phyloP scores from a whole-genome alignment of 2,329 filamentous ascomycete genomes.

The Ophiostoma australiae region DNA sequence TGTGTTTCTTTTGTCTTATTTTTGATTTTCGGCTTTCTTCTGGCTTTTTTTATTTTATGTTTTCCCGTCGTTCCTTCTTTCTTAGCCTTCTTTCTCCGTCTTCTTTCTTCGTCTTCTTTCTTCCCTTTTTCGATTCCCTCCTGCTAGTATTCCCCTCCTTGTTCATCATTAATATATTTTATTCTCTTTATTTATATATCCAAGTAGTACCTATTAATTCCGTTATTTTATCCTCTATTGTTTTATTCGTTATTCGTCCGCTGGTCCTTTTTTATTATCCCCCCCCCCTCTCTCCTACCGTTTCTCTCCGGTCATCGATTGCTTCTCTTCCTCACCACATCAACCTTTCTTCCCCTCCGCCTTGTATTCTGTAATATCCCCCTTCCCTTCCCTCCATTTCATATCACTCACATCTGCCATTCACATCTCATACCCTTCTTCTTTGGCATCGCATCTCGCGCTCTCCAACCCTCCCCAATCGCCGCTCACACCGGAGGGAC shows the following conservation, averaged over 20 bases:
- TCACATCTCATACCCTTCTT: not conserved
- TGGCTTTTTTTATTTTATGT: constrained; percentile 2
- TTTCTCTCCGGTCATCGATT: constrained; percentile 13
- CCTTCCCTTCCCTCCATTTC: not conserved
- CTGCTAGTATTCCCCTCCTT: constrained; percentile 20
- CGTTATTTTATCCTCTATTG: constrained; percentile 14
- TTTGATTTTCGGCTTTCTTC: too few species aligned
- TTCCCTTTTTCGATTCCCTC: constrained; percentile 13
- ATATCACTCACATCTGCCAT: too few species aligned
- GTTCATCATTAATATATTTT: not conserved
- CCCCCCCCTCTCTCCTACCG: constrained; percentile 15
- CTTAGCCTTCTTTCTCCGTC: not conserved
- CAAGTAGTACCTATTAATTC: not conserved
- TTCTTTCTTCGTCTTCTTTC: constrained; percentile 12
- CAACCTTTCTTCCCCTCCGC: constrained; percentile 6
- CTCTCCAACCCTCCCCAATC: not conserved
- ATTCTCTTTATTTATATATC: not conserved
- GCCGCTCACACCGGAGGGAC: not conserved
- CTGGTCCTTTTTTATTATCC: constrained; percentile 11
- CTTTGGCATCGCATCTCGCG: not conserved
- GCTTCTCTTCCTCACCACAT: constrained; percentile 12
- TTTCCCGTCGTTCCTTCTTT: constrained; percentile 13
- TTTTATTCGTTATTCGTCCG: not conserved
- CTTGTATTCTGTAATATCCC: not conserved
- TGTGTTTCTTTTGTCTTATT: not conserved